Percentiles rank a stretch among this genome's conserved stretches.
Evolutionary conservation across 768 basidiomycete genomes (phyloP).

Genomic region (Kwoniella dejecticola): DNA sequence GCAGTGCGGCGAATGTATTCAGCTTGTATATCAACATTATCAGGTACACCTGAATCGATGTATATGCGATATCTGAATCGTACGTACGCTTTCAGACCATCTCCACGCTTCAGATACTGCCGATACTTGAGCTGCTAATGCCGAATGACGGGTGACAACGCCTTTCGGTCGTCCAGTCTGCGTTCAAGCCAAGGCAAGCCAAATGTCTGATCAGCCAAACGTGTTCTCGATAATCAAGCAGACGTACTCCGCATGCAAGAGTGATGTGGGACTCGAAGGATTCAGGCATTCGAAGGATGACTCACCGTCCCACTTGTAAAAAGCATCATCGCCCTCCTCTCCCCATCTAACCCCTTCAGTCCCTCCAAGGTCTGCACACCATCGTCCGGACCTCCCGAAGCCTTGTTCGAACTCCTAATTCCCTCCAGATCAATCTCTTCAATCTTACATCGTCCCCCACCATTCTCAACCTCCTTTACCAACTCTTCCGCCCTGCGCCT

Average conservation of each 20-base stretch:
- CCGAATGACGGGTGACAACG: slow-evolving; percentile 35
- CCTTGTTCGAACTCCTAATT: slow-evolving; percentile 4
- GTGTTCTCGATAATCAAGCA: too few relatives aligned
- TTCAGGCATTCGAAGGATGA: background rate
- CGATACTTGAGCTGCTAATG: slow-evolving; percentile 25
- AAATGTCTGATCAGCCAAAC: background rate
- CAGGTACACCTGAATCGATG: too few relatives aligned
- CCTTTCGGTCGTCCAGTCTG: slow-evolving; percentile 39
- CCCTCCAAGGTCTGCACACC: background rate
- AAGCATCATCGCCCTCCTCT: slow-evolving; percentile 41
- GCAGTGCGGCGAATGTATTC: background rate
- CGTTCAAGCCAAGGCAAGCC: background rate
- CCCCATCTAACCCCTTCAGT: slow-evolving; percentile 23
- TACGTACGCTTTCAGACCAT: slow-evolving; percentile 25
- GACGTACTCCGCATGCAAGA: too few relatives aligned
- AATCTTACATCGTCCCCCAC: slow-evolving; percentile 6
- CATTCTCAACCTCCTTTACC: slow-evolving; percentile 8
- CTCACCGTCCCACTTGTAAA: slow-evolving; percentile 44
- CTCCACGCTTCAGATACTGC: slow-evolving; percentile 28
- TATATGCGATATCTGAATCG: too few relatives aligned
- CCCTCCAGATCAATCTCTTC: slow-evolving; percentile 8
- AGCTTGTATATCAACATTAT: background rate
- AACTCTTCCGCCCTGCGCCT: slow-evolving; percentile 27
- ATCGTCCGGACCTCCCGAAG: too few relatives aligned
- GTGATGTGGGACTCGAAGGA: background rate